These are phyloP conservation scores for Cercophora sp. DNA, from an alignment of 495 filamentous ascomycete genomes.

Conservation along the genomic window DNA sequence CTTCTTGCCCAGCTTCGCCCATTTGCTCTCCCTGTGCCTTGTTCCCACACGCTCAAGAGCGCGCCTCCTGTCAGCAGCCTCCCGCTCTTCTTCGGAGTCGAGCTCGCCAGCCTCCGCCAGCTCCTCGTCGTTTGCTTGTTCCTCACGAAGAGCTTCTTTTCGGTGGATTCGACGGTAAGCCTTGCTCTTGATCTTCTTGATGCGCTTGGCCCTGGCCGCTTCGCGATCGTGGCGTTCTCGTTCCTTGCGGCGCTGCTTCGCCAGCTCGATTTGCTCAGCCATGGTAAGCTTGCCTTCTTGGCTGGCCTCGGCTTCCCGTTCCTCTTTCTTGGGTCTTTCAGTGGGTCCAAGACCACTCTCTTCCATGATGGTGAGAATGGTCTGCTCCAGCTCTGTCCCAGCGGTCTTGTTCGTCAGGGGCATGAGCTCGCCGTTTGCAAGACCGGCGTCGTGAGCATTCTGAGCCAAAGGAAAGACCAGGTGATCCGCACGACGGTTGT, in stretches of 20 bases:
- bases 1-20: slow-evolving; percentile 85
- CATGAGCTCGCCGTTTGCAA: slow-evolving; percentile 48
- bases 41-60: slow-evolving; percentile 87
- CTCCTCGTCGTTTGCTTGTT: slow-evolving; percentile 66
- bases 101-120: slow-evolving; percentile 62
- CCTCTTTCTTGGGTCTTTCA: slow-evolving; percentile 27
- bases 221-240: slow-evolving; percentile 90
- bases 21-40: slow-evolving; percentile 86
- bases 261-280: slow-evolving; percentile 66
- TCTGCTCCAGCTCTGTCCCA: slow-evolving; percentile 73
- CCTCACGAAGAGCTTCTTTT: slow-evolving; percentile 71
- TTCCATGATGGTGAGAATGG: slow-evolving; percentile 80
- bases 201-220: slow-evolving; percentile 78
- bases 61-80: slow-evolving; percentile 71
- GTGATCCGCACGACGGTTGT: slow-evolving; percentile 88
- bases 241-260: slow-evolving; percentile 70
- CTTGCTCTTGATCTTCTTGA: slow-evolving; percentile 98
- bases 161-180: slow-evolving; percentile 87
- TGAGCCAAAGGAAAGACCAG: slow-evolving; percentile 84
- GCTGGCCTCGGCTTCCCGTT: slow-evolving; percentile 57
- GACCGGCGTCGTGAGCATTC: slow-evolving; percentile 51
- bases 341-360: slow-evolving; percentile 71
- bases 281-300: slow-evolving; percentile 63
- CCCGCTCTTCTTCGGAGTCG: slow-evolving; percentile 69
- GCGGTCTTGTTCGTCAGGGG: slow-evolving; percentile 56